Evolutionary conservation across 148 eudicot genomes (phyloP), one percentile per base, ranked within the genome.

Genomic region (Simmondsia chinensis): DNA sequence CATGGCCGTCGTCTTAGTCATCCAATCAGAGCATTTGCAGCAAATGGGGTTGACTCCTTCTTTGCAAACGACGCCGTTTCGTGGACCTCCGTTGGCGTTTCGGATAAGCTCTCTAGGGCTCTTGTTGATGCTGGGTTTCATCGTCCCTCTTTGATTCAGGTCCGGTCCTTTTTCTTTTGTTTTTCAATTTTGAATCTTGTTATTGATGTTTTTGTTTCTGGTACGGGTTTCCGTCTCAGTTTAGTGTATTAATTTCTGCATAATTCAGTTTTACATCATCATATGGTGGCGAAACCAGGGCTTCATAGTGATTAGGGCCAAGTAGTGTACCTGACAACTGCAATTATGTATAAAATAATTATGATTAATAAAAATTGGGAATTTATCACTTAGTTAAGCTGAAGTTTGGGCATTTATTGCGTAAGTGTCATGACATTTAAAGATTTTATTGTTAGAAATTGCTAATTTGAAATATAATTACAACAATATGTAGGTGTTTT

Each of bases 91-190:
- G 69, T 84, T 20, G 95, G 97, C 18, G 66, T 89, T 2, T 73
- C 87, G 12, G 72, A 78, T 20, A 48, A 42, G 23, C 39, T 80
- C 40, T 70, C 80, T 25, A 48, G 13, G 7, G 65, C 91, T 27
- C 82, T 88, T 24, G 58, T 48, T 30, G 61, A 52, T 34, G 52
- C 77, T 30, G 80, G 87, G 8, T 77, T 88, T 26, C 28, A 52
- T 11, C 52, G 70, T 38, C 97, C 95, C 21, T 88, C 94, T 31
- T 50, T 75, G 10, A 66, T 84, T 64, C 94, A 83, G 94, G 97
- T 80, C 18, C 22, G 61, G n/a, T 10, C 39, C 7, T 43, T 6
- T 18, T 10, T 10, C 11, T 54, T 47, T 27, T 16, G 1, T 11
- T 14, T 15, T 10, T 39, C 7, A 11, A 26, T 19, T 51, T 43